Evolutionary conservation across 495 filamentous ascomycete genomes (phyloP).

Genomic region (Hypoxylon rickii): DNA sequence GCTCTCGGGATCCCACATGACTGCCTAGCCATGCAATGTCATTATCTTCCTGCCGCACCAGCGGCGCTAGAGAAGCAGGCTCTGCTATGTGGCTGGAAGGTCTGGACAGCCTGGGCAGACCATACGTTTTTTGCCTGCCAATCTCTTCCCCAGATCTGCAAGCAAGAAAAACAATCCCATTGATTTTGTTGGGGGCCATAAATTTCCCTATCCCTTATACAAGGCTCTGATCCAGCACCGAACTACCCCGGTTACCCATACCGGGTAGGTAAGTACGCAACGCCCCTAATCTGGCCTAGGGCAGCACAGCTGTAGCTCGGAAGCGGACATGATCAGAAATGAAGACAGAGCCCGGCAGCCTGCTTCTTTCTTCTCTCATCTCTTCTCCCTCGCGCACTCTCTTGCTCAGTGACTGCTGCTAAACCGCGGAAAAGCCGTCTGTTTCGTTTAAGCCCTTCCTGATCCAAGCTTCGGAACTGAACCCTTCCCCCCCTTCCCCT

Average conservation of each 20-base stretch:
- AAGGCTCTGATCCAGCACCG: background rate
- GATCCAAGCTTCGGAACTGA: background rate
- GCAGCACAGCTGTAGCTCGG: background rate
- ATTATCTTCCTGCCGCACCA: slow-evolving; percentile 3
- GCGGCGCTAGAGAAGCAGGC: slow-evolving; percentile 33
- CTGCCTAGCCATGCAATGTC: slow-evolving; percentile 15
- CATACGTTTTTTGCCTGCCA: slow-evolving; percentile 11
- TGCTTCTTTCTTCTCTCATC: slow-evolving; percentile 18
- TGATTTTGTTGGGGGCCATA: background rate
- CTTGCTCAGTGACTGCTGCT: no score
- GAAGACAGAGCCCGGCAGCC: slow-evolving; percentile 11
- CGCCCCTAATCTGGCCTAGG: background rate
- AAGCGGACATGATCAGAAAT: background rate
- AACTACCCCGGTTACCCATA: background rate
- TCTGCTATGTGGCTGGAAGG: slow-evolving; percentile 27
- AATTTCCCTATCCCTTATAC: no score
- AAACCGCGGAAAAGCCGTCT: slow-evolving; percentile 4
- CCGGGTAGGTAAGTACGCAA: no score
- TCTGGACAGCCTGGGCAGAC: no score
- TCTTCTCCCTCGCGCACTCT: no score
- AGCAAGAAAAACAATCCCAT: background rate
- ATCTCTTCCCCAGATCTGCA: slow-evolving; percentile 27
- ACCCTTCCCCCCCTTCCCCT: no score
- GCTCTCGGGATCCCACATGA: slow-evolving; percentile 5
- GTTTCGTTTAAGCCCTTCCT: slow-evolving; percentile 1